Conservation (phyloP, 2,329 filamentous ascomycete genomes). For the Fonsecaea nubica region DNA sequence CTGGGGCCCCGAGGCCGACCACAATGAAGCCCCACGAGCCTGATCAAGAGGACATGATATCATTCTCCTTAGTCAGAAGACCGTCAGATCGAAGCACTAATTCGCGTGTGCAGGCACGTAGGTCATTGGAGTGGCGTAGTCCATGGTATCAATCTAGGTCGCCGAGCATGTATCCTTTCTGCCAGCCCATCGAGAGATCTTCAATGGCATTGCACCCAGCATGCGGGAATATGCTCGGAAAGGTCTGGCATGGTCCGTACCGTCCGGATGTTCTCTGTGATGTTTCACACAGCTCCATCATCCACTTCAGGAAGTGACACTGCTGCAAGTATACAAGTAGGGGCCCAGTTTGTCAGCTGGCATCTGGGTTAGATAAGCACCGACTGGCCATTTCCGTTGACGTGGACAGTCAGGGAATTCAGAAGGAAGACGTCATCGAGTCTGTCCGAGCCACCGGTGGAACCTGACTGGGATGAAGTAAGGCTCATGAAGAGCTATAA, state of each 20-base stretch:
- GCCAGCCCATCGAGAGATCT: not conserved
- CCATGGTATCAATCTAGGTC: not conserved
- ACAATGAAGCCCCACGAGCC: not conserved
- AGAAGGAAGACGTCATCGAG: not conserved
- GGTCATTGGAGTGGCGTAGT: not conserved
- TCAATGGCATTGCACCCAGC: not conserved
- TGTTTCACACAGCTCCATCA: not conserved
- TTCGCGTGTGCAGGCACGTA: not conserved
- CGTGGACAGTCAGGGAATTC: not conserved
- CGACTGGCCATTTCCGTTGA: not conserved
- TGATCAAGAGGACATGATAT: constrained; percentile 5
- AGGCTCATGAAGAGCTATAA: not conserved
- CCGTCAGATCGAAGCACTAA: not conserved
- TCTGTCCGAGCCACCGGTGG: not conserved
- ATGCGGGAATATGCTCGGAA: not conserved
- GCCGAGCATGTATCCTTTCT: not conserved
- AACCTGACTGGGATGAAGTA: not conserved
- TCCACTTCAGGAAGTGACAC: not conserved
- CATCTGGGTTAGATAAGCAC: constrained; percentile 1
- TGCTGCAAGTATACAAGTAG: not conserved
- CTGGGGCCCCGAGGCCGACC: constrained; percentile 1
- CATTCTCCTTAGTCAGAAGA: not conserved
- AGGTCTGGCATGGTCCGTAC: not conserved
- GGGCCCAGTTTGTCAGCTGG: not conserved
- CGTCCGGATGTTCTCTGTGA: not conserved